Base-by-base conservation (phyloP, 106 monocot genomes). In the Hemerocallis citrina region DNA sequence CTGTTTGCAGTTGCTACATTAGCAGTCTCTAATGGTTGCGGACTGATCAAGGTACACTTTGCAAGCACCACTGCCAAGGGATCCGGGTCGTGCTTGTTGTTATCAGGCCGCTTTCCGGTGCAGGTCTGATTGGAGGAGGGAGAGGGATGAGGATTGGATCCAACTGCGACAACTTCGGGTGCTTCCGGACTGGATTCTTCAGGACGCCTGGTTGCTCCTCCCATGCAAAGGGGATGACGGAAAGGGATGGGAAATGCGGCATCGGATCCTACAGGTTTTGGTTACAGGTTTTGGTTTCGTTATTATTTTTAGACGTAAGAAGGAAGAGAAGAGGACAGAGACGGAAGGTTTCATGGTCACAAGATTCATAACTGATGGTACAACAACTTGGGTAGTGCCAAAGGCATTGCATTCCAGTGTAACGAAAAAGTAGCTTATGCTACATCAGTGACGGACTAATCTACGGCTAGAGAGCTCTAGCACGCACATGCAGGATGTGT, bases 201-300 rank as follows among this genome's bases (percentile, higher is more conserved):
- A 57, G 41, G 17, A 68, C 43, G 10, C 67, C 67, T 8, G 67
- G 67, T 54, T 40, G 67, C 43, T 68, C 28, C 41, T 68, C 67
- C 67, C 67, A 68, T 23, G 67, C 55, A 25, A 68, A 68, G 3
- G 67, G 67, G 52, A 68, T 54, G 57, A 57, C 32, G 11, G 67
- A 68, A 39, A 43, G 37, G 7, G 55, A 15, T 11, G 54, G 67
- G 34, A 56, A 55, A 4, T 27, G 35, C n/a, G 55, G 46, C 20
- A 46, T 46, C 20, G 46, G 46, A 46, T 46, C 20, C 20, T n/a
- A 2, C 46, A 21, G 19, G 46, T 21, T 46, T 46, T 21, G 46
- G n/a, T n/a, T n/a, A n/a, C n/a, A n/a, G 46, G 46, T 46, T 46
- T 46, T 7, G 46, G 46, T 19, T 19, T 21, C 46, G 2, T 41